These are phyloP conservation scores for Xylaria telfairii DNA, from an alignment of 495 filamentous ascomycete species.

Conservation along the genomic window DNA sequence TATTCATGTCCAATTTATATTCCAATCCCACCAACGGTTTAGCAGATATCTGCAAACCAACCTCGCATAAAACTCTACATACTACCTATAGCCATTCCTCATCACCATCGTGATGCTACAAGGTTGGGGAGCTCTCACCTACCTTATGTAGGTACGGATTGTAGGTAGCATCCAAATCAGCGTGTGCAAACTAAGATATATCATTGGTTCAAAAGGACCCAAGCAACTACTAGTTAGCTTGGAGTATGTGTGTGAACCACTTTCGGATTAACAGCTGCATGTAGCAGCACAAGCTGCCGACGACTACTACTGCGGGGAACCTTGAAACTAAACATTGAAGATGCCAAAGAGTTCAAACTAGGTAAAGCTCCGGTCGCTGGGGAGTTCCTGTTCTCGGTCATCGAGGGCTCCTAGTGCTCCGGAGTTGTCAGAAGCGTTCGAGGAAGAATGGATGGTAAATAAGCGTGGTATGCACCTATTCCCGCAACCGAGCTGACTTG, in stretches of 20 bases:
- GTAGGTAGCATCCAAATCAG: not conserved
- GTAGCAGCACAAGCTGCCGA: not conserved
- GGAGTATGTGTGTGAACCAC: constrained; percentile 7
- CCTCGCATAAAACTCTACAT: not conserved
- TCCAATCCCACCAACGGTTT: too few relatives aligned
- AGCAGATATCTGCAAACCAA: not conserved
- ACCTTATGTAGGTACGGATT: too few relatives aligned
- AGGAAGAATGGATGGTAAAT: not conserved
- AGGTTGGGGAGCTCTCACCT: not conserved
- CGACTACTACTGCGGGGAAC: constrained; percentile 15
- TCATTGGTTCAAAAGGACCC: not conserved
- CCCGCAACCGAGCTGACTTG: not conserved
- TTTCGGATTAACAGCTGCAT: constrained; percentile 12
- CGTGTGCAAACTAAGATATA: not conserved
- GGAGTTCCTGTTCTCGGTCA: not conserved
- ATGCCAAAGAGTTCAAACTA: not conserved
- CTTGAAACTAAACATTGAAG: not conserved
- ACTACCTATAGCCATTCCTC: too few relatives aligned
- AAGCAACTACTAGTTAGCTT: not conserved
- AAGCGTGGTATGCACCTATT: not conserved
- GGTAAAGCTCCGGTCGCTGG: not conserved
- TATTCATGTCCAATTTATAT: not conserved
- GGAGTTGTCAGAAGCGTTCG: not conserved
- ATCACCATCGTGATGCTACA: not conserved
- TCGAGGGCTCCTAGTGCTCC: not conserved